phyloP scores from a whole-genome alignment of 192 early-diverging fungal genomes.

The Gryganskiella cystojenkinii region DNA sequence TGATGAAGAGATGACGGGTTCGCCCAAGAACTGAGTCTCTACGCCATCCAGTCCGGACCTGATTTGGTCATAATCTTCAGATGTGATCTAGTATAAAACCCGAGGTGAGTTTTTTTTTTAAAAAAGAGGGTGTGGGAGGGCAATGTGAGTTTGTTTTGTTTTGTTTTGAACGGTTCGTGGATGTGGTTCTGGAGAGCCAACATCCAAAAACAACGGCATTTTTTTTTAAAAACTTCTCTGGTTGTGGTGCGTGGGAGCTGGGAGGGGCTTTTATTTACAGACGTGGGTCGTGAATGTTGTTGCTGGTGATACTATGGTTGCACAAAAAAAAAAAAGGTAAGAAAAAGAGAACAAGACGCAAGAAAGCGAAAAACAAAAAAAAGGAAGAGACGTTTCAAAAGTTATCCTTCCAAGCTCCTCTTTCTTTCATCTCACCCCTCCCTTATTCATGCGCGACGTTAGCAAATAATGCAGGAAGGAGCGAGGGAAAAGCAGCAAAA shows the following conservation, averaged over 20 bases:
- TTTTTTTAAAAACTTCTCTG: neutral
- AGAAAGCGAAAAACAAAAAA: neutral
- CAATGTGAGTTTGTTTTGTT: neutral
- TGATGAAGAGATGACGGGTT: slow-evolving; percentile 3
- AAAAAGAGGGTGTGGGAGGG: slow-evolving; percentile 3
- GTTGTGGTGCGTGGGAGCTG: neutral
- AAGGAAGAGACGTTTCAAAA: neutral
- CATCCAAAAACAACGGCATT: neutral
- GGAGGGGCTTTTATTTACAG: too few species aligned
- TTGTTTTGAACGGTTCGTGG: neutral
- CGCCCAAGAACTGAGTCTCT: slow-evolving; percentile 51
- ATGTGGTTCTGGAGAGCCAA: neutral
- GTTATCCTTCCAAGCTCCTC: neutral
- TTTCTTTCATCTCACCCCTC: neutral
- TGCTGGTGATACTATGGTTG: neutral
- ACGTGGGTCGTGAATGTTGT: neutral
- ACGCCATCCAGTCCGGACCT: slow-evolving; percentile 49
- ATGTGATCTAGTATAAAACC: slow-evolving; percentile 29
- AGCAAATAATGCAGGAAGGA: too few species aligned
- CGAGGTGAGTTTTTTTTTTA: neutral
- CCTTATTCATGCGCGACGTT: neutral
- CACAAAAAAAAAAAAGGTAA: neutral
- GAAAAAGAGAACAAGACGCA: neutral
- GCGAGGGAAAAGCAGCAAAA: too few species aligned
- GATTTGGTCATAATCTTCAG: slow-evolving; percentile 53